A percentile compares a stretch with the other conserved stretches of the same genome.
Conservation (phyloP, 2,329 filamentous ascomycete species). For the Colletotrichum musicola region DNA sequence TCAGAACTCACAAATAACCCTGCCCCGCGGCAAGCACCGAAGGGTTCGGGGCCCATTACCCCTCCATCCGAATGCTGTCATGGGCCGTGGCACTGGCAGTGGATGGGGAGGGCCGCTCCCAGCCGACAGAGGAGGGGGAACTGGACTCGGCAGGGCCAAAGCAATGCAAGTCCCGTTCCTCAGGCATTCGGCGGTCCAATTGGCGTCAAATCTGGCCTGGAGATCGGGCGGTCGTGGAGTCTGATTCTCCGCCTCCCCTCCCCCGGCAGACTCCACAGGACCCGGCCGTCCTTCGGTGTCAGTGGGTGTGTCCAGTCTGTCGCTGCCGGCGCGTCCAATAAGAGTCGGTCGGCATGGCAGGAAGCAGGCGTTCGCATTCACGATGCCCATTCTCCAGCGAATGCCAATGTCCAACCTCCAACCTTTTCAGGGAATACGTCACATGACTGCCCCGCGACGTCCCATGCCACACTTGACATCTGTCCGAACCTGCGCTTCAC, state of each 20-base stretch:
- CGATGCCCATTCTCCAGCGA: slow-evolving; percentile 10
- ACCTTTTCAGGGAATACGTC: slow-evolving; percentile 17
- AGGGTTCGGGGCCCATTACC: slow-evolving; percentile 15
- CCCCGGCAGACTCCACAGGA: not conserved
- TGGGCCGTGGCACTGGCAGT: slow-evolving; percentile 12
- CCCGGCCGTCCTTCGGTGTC: not conserved
- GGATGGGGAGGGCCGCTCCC: slow-evolving; percentile 20
- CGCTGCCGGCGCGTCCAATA: slow-evolving; percentile 5
- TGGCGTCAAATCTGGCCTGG: slow-evolving; percentile 3
- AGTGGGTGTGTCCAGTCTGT: not conserved
- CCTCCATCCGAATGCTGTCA: slow-evolving; percentile 22
- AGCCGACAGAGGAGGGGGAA: slow-evolving; percentile 17
- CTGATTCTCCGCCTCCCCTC: slow-evolving; percentile 4
- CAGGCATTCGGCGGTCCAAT: slow-evolving; percentile 16
- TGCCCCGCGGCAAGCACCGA: slow-evolving; percentile 25
- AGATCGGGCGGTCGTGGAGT: slow-evolving; percentile 25
- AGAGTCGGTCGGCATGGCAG: not conserved
- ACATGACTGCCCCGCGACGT: slow-evolving; percentile 39
- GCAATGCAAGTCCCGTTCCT: not conserved
- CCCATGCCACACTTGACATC: slow-evolving; percentile 19
- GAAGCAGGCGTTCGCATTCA: slow-evolving; percentile 17
- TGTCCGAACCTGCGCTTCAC: not conserved
- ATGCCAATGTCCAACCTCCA: slow-evolving; percentile 12
- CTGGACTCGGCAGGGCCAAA: not conserved
- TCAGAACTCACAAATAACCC: slow-evolving; percentile 3